These are phyloP conservation scores for Tillandsia leiboldiana DNA, from an alignment of 176 grass and related monocot genomes.

Conservation along the genomic window DNA sequence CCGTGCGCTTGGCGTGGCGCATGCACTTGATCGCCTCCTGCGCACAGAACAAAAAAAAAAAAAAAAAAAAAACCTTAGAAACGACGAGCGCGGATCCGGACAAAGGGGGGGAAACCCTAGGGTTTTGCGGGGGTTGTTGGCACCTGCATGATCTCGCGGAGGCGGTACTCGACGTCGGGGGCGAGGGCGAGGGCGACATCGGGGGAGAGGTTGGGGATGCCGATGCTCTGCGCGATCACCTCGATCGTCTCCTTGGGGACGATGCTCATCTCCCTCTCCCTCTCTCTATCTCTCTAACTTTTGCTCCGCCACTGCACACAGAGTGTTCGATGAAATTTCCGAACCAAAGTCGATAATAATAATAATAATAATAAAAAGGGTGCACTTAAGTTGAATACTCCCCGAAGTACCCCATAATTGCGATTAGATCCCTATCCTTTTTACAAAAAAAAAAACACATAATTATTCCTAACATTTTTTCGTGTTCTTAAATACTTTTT, in stretches of 20 bases:
- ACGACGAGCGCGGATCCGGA: not conserved
- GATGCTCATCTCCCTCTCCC: constrained; percentile 49
- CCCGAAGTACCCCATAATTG: too few relatives aligned
- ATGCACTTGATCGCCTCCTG: constrained; percentile 97
- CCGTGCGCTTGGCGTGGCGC: constrained; percentile 79
- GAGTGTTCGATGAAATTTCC: not conserved
- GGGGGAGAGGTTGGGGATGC: constrained; percentile 53
- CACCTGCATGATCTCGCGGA: constrained; percentile 95
- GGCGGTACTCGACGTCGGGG: constrained; percentile 82
- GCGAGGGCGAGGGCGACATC: constrained; percentile 71
- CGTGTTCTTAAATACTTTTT: too few relatives aligned
- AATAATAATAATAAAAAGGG: too few relatives aligned
- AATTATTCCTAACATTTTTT: too few relatives aligned
- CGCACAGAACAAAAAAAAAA: constrained; percentile 10
- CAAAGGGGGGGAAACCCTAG: not conserved
- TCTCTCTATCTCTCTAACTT: not conserved
- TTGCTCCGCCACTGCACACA: not conserved
- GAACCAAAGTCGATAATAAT: not conserved
- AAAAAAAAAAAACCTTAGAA: not conserved
- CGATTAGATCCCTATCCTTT: too few relatives aligned
- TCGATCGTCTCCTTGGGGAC: constrained; percentile 92
- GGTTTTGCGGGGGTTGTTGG: not conserved
- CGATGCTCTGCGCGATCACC: constrained; percentile 77
- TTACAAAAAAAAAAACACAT: too few relatives aligned
- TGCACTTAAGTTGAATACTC: too few relatives aligned